These are phyloP conservation scores for Penicillium sp. DNA, from an alignment of 2,329 filamentous ascomycete species.

Conservation along the genomic window DNA sequence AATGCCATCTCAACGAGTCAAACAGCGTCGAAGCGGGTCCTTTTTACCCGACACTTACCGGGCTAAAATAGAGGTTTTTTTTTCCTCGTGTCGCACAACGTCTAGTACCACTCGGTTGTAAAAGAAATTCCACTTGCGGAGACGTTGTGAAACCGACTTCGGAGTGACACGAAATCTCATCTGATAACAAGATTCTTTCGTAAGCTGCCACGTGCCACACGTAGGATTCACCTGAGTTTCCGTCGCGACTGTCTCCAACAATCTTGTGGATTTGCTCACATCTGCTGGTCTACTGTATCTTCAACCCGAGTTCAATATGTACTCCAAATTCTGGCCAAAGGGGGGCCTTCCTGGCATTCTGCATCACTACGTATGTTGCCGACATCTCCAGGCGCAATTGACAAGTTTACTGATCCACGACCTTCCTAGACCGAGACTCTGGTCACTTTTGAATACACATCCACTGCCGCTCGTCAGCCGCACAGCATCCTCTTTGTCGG, in stretches of 20 bases:
- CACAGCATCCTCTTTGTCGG: conserved; percentile 62
- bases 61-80: too few species aligned
- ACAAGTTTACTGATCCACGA: conserved; percentile 1
- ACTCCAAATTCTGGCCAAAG: conserved; percentile 43
- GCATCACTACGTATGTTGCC: conserved; percentile 41
- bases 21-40: background rate
- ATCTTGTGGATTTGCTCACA: background rate
- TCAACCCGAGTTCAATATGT: conserved; percentile 26
- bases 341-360: conserved; percentile 42
- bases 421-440: conserved; percentile 37
- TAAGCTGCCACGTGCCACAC: conserved; percentile 3
- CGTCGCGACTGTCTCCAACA: background rate
- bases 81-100: background rate
- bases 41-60: background rate
- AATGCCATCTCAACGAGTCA: background rate
- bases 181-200: conserved; percentile 4
- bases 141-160: background rate
- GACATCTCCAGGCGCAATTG: background rate
- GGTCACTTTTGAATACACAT: conserved; percentile 48
- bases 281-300: background rate
- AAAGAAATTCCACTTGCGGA: background rate
- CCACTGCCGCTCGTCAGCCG: conserved; percentile 36
- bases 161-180: background rate
- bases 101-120: background rate
- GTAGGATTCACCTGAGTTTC: background rate